Base-by-base conservation (phyloP, 805 yeast genomes). In the Saturnispora ahearnii region DNA sequence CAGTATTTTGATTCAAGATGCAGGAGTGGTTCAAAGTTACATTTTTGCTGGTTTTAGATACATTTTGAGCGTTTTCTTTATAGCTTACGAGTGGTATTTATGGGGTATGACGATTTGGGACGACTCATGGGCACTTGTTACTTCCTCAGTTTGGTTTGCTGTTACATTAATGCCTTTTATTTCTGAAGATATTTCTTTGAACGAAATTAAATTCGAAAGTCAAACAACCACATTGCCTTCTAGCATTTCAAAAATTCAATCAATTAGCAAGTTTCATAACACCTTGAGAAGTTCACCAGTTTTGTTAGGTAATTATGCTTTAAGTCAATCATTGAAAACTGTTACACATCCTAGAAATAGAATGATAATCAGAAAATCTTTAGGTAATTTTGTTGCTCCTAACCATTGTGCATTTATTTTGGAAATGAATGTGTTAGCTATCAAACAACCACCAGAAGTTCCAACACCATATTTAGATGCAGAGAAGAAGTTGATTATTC, bases 401-500 rank as follows among this genome's bases (percentile, higher is more conserved):
- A 45, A 50, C 2, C 60, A 68, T 29, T 48, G 71, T 8, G 59
- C 63, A 2, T 57, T 68, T 12, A 58, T 72, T 5, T 62, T 72
- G 37, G 63, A 67, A 43, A 51, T 64, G 51, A 56, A 52, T 24
- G 62, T 63, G 1, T 44, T 60, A 42, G 59, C 64, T 4, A 56
- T 64, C 3, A 61, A 63, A 3, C 67, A 69, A 21, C 77, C 78
- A 22, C 72, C 75, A 1, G 69, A 65, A 12, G 51, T 72, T 12
- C 78, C 78, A 2, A 62, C 61, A 34, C 76, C 78, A 0, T 73
- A 65, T 54, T 54, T 74, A 36, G 69, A 69, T 44, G 68, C 69
- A 2, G 73, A 73, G 30, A 71, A 69, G 46, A 62, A 61, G 33
- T 56, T 73, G 3, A 61, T 65, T 6, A 61, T 66, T 7, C 79